Conservation (phyloP, 441 rosid species). For the Gossypium trilobum region DNA sequence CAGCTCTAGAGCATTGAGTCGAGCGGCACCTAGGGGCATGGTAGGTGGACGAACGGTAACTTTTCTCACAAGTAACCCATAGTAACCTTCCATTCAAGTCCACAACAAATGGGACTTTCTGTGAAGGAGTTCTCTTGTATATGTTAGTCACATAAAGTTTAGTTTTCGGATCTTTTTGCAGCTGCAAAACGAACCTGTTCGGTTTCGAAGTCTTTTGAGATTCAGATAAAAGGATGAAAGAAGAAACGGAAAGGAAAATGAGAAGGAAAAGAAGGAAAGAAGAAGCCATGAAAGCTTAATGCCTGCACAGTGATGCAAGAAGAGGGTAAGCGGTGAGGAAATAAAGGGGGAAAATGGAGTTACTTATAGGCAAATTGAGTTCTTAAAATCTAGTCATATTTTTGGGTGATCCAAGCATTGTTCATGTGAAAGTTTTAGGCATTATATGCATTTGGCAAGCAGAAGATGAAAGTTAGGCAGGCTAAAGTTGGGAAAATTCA, state of each 20-base stretch:
- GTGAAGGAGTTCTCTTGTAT: conserved; percentile 19
- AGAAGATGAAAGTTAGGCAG: neutral
- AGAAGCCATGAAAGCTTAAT: conserved; percentile 10
- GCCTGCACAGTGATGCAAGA: neutral
- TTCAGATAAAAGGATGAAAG: neutral
- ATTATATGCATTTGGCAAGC: conserved; percentile 1
- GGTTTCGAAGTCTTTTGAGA: conserved; percentile 11
- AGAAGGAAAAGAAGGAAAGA: neutral
- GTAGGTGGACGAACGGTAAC: conserved; percentile 24
- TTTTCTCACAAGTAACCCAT: conserved; percentile 24
- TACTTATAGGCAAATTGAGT: neutral
- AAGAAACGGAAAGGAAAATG: neutral
- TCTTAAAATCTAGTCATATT: neutral
- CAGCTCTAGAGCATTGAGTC: conserved; percentile 23
- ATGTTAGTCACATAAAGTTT: conserved; percentile 23
- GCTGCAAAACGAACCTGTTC: conserved; percentile 17
- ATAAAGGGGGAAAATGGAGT: neutral
- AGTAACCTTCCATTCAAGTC: conserved; percentile 24
- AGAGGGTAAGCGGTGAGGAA: neutral
- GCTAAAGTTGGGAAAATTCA: neutral
- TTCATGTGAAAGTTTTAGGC: neutral
- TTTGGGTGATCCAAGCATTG: conserved; percentile 3
- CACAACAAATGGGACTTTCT: conserved; percentile 14
- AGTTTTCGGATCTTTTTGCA: conserved; percentile 16
- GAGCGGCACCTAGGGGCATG: conserved; percentile 24